These are phyloP conservation scores for Xylariaceae sp. DNA, from an alignment of 2,329 filamentous ascomycete species.

Conservation along the genomic window DNA sequence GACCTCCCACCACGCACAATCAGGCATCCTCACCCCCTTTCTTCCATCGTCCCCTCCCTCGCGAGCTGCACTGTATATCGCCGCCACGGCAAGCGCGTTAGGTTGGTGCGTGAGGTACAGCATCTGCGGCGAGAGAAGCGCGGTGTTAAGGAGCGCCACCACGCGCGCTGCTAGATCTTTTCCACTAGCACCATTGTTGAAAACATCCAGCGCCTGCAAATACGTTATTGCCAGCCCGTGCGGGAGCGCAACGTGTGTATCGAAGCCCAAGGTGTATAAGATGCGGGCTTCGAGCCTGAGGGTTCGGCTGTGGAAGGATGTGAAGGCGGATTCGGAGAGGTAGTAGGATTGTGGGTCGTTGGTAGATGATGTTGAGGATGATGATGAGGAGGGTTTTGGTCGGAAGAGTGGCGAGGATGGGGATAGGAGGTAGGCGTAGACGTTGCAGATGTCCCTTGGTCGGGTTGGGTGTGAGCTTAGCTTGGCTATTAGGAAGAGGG, in stretches of 20 bases:
- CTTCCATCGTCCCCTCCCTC: conserved; percentile 57
- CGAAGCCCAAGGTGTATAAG: conserved; percentile 71
- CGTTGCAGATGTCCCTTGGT: conserved; percentile 75
- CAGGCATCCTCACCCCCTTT: conserved; percentile 69
- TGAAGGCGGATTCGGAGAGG: conserved; percentile 70
- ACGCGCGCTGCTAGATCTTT: conserved; percentile 59
- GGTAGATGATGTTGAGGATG: conserved; percentile 23
- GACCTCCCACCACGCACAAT: conserved; percentile 93
- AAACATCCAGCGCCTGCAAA: conserved; percentile 81
- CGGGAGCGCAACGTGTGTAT: conserved; percentile 80
- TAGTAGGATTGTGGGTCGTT: conserved; percentile 56
- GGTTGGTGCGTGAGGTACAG: conserved; percentile 92
- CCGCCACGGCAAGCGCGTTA: conserved; percentile 75
- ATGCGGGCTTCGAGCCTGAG: conserved; percentile 74
- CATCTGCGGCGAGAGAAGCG: conserved; percentile 80
- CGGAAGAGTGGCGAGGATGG: conserved; percentile 51
- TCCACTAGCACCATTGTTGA: conserved; percentile 39
- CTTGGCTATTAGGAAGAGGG: conserved; percentile 78
- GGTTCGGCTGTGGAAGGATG: conserved; percentile 58
- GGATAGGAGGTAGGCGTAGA: conserved; percentile 77
- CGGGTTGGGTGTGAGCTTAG: conserved; percentile 72
- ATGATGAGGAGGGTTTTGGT: conserved; percentile 34
- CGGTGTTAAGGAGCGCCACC: conserved; percentile 79
- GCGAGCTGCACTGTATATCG: conserved; percentile 83
- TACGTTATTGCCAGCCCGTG: conserved; percentile 88